Evolutionary conservation across 2,329 filamentous ascomycete species (phyloP).

Genomic region (Aspergillus proliferans): DNA sequence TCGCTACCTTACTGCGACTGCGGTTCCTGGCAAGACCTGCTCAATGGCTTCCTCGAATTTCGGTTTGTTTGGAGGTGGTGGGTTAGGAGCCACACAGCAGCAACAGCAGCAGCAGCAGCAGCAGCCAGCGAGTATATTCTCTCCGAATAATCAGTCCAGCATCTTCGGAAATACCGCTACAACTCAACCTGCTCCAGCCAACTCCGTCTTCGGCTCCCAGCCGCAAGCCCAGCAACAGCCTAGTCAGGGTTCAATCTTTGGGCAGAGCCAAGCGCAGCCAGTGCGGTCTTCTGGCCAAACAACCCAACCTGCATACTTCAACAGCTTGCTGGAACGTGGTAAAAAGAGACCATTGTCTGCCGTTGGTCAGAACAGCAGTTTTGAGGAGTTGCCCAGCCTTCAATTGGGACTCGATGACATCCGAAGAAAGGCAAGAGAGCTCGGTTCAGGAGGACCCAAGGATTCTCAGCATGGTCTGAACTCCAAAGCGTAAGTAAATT

Average conservation of each 20-base stretch:
- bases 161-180: conserved; percentile 19
- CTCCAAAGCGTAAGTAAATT: conserved; percentile 47
- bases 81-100: conserved; percentile 15
- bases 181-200: conserved; percentile 16
- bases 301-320: conserved; percentile 56
- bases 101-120: not conserved
- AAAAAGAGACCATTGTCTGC: conserved; percentile 64
- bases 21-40: not conserved
- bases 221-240: conserved; percentile 20
- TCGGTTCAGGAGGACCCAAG: conserved; percentile 61
- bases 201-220: conserved; percentile 22
- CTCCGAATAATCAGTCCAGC: conserved; percentile 20
- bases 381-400: conserved; percentile 77
- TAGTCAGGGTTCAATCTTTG: conserved; percentile 20
- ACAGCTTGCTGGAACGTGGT: conserved; percentile 57
- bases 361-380: conserved; percentile 47
- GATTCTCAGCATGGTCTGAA: conserved; percentile 36
- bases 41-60: conserved; percentile 16
- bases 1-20: too few species aligned
- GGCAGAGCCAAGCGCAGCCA: conserved; percentile 19
- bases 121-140: conserved; percentile 22
- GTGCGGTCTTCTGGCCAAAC: conserved; percentile 22
- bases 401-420: conserved; percentile 91
- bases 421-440: conserved; percentile 64
- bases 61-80: conserved; percentile 23